Base-by-base conservation (phyloP, 1,284 basidiomycete species). In the Boletus sp. region DNA sequence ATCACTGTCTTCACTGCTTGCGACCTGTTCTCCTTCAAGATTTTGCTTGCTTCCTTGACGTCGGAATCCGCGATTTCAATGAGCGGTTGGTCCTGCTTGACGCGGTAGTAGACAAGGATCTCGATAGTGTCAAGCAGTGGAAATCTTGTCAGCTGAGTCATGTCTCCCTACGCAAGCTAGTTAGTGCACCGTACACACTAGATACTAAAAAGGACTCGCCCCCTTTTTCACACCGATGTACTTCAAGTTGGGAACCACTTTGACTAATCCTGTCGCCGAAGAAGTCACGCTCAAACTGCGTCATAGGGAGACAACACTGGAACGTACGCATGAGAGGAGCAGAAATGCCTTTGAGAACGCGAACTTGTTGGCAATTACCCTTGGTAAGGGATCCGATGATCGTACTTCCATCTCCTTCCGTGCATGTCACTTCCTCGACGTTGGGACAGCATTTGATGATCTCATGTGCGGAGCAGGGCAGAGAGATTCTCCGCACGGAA, bases 371-470 rank as follows among this genome's bases (percentile, higher is more conserved):
- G 46, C 40, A 49, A 1, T 41, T 9, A 6, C 48, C 44, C 30
- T 52, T 46, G 43, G 43, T 4, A 32, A 57, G 39, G 20, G 43
- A 50, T 16, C 44, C 35, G 38, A 57, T 16, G 26, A 50, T 38
- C 7, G 13, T 51, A 8, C 41, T 48, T 17, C 42, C 44, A 16
- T 22, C 3, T 38, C 41, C 57, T 16, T 57, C 46, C 26, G 52
- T 62, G 48, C 49, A 50, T 17, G 6, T 53, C 17, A 69, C 60
- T 26, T 53, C 53, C 25, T 51, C 48, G 9, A 66, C 57, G 10
- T 64, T 55, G 2, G 62, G 62, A 53, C 64, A 69, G n/a, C 58
- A 59, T 14, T 57, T 49, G 44, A 70, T 41, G n/a, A 72, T 59
- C 33, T 65, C 58, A 36, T 69, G 66, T 5, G 62, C 64, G 33